Percentiles rank a stretch among this genome's conserved stretches.
phyloP scores from a whole-genome alignment of 805 yeast genomes.

The Candida silvicultrix region DNA sequence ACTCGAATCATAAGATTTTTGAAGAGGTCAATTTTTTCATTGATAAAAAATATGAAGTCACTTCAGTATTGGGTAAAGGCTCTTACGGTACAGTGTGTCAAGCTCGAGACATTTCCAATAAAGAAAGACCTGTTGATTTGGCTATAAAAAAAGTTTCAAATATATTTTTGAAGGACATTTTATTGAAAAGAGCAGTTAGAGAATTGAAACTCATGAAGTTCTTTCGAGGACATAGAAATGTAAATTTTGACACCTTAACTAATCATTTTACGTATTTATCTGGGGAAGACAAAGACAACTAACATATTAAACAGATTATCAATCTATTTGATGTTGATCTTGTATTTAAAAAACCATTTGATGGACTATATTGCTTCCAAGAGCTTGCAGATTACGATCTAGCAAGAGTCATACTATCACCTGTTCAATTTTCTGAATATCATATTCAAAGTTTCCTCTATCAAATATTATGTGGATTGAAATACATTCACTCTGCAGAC shows the following conservation, averaged over 20 bases:
- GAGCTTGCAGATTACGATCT: constrained; percentile 81
- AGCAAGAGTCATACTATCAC: constrained; percentile 71
- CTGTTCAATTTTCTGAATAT: constrained; percentile 74
- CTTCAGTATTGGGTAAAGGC: constrained; percentile 67
- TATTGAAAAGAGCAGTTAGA: constrained; percentile 74
- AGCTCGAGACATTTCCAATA: constrained; percentile 47
- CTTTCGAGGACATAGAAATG: constrained; percentile 81
- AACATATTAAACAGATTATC: constrained; percentile 41
- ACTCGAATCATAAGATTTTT: constrained; percentile 28
- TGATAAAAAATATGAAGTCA: constrained; percentile 52
- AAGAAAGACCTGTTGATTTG: constrained; percentile 27
- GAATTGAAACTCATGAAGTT: constrained; percentile 77
- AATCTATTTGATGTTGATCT: constrained; percentile 70
- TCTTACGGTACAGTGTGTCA: constrained; percentile 84
- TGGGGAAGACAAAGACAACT: not conserved
- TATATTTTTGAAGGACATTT: constrained; percentile 59
- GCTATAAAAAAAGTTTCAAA: constrained; percentile 80
- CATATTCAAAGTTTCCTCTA: constrained; percentile 73
- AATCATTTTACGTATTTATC: too few species aligned
- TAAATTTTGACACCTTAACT: constrained; percentile 18
- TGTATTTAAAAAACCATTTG: constrained; percentile 58
- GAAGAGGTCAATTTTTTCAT: constrained; percentile 56
- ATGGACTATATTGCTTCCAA: constrained; percentile 85
- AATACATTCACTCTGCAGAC: constrained; percentile 86
- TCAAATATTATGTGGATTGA: constrained; percentile 80